Evolutionary conservation across 352 stramenopile genomes (phyloP), one percentile per base, ranked within the genome.

Genomic region (Pythium oligandrum): DNA sequence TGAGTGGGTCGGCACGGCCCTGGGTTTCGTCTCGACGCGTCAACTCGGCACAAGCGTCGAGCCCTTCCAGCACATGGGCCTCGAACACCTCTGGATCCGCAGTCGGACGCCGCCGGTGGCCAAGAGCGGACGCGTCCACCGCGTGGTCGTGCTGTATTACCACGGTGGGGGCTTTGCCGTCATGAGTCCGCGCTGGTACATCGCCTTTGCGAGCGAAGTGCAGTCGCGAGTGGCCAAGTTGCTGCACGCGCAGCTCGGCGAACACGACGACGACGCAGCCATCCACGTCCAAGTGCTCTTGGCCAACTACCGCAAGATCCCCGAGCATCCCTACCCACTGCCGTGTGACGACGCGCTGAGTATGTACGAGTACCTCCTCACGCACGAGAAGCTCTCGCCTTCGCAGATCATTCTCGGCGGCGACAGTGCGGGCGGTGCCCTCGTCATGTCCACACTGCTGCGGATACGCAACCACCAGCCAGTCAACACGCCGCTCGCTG

Each of bases 131-230:
- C 40, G 9, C 47, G 17, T 26, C 17, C 17, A 26, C 17, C 57
- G 52, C 1, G 37, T 75, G 11, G 59, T 75, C 3, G 53, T 77
- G 10, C 35, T 77, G 8, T 77, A 73, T 39, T 60, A 64, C 33
- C 71, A 85, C 44, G 74, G 74, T 9, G 74, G 74, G 7, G 74
- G 71, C 44, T 80, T 72, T 47, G 59, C 67, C 4, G 52, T 82
- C 44, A 53, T 71, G 32, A 67, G 68, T 51, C 71, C 71, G 31
- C 61, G 60, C 17, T 46, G 78, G 39, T 80, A 78, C 61, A 73
- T 78, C 31, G 45, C 55, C 26, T 69, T 76, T 38, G 66, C 63
- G 59, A 77, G 71, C 40, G 50, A 55, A 7, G 35, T 77, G 9
- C 48, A 53, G 40, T 49, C 51, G 32, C 48, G 54, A 44, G 59